These are phyloP conservation scores for Candida nemodendra DNA, from an alignment of 805 yeast species.

Conservation along the genomic window DNA sequence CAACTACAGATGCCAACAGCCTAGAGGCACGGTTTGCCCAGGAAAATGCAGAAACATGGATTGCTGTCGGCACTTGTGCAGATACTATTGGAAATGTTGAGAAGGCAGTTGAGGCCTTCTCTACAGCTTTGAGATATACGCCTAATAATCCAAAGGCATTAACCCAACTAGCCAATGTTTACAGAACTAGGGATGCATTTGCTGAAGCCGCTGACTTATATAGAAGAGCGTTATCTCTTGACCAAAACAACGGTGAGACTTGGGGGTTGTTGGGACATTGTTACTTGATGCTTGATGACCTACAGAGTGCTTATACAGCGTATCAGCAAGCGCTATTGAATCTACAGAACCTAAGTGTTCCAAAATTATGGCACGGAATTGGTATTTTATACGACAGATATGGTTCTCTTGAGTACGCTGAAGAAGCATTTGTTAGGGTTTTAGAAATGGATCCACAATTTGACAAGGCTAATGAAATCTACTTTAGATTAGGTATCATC, in stretches of 20 bases:
- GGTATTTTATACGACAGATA: constrained; percentile 95
- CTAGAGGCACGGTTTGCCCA: constrained; percentile 34
- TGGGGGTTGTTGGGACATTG: constrained; percentile 98
- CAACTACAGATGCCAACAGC: constrained; percentile 19
- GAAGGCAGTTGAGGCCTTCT: constrained; percentile 84
- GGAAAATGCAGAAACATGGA: constrained; percentile 82
- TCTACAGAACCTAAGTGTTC: constrained; percentile 89
- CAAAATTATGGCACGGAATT: constrained; percentile 97
- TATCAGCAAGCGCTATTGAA: constrained; percentile 95
- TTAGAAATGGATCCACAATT: constrained; percentile 93
- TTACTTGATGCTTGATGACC: constrained; percentile 92
- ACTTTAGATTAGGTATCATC: constrained; percentile 92
- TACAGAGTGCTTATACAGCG: constrained; percentile 93
- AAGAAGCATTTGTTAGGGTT: constrained; percentile 96
- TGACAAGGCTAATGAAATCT: constrained; percentile 94
- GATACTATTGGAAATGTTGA: constrained; percentile 87
- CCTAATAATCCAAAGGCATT: constrained; percentile 85
- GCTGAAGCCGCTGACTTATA: constrained; percentile 93
- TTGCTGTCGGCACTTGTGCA: constrained; percentile 85
- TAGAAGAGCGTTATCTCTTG: constrained; percentile 77
- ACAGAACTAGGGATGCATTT: constrained; percentile 85
- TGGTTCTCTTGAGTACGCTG: constrained; percentile 95
- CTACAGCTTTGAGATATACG: constrained; percentile 79
- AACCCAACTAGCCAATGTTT: constrained; percentile 82
- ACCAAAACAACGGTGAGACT: constrained; percentile 89